These are phyloP conservation scores for Schizopora paradoxa DNA, from an alignment of 1,284 basidiomycete species.

Conservation along the genomic window DNA sequence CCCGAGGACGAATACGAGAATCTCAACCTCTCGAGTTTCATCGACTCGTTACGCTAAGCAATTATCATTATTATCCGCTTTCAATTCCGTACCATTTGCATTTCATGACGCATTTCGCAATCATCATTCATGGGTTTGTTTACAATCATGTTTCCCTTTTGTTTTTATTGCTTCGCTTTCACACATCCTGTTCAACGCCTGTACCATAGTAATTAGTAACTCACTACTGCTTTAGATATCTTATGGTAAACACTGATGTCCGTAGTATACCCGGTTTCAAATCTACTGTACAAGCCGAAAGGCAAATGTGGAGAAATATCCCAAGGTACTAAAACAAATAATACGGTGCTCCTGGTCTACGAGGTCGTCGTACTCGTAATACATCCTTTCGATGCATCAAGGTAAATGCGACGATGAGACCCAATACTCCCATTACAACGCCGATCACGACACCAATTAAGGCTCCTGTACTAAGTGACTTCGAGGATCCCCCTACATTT, in stretches of 20 bases:
- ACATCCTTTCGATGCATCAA: slow-evolving; percentile 13
- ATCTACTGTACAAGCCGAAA: slow-evolving; percentile 4
- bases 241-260: neutral
- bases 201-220: neutral
- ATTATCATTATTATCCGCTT: slow-evolving; percentile 3
- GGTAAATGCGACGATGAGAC: slow-evolving; percentile 24
- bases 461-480: slow-evolving; percentile 22
- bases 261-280: slow-evolving; percentile 4
- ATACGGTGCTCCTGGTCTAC: slow-evolving; percentile 15
- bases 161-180: no score
- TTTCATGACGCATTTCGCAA: slow-evolving; percentile 1
- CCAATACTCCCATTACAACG: slow-evolving; percentile 21
- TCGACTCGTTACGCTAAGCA: slow-evolving; percentile 59
- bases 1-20: slow-evolving; percentile 87
- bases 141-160: no score
- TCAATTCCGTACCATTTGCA: slow-evolving; percentile 1
- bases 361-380: slow-evolving; percentile 1
- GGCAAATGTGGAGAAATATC: neutral
- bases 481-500: slow-evolving; percentile 2
- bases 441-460: slow-evolving; percentile 25
- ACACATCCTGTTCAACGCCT: no score
- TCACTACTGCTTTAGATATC: neutral
- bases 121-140: no score
- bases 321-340: slow-evolving; percentile 5
- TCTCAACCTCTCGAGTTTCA: slow-evolving; percentile 80